These are phyloP conservation scores for Rhodotorula sp. DNA, from an alignment of 1,284 basidiomycete species.

Conservation along the genomic window DNA sequence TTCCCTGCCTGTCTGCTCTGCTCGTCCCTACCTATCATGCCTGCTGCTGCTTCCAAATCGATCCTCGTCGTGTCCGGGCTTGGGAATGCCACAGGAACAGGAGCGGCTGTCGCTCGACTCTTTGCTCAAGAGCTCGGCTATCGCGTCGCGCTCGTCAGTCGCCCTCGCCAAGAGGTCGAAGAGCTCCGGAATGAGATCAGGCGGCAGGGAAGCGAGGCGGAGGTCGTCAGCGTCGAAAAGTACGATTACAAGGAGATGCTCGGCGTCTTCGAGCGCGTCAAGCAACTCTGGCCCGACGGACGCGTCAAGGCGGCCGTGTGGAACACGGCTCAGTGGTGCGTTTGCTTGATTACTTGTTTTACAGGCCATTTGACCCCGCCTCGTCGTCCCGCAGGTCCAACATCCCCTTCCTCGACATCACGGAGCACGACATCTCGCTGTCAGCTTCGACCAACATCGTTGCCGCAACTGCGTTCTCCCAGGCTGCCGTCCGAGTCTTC, in stretches of 20 bases:
- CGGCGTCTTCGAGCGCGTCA: conserved; percentile 15
- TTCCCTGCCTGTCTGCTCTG: too few species aligned
- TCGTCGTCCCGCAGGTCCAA: conserved; percentile 13
- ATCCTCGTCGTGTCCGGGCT: conserved; percentile 35
- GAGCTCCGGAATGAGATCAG: conserved; percentile 24
- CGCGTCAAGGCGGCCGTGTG: conserved; percentile 30
- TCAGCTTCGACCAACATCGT: conserved; percentile 61
- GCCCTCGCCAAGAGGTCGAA: conserved; percentile 30
- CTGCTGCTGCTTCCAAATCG: neutral
- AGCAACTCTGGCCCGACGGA: conserved; percentile 22
- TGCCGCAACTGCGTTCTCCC: conserved; percentile 68
- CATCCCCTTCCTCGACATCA: conserved; percentile 40
- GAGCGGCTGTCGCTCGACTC: conserved; percentile 22
- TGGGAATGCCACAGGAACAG: conserved; percentile 30
- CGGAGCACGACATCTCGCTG: conserved; percentile 18
- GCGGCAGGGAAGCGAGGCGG: neutral
- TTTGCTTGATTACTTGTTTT: neutral
- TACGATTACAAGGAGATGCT: conserved; percentile 24
- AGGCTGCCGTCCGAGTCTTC: conserved; percentile 64
- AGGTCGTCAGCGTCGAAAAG: conserved; percentile 26
- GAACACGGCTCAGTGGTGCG: conserved; percentile 39
- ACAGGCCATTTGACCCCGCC: neutral
- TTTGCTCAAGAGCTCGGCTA: conserved; percentile 17
- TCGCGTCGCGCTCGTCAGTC: conserved; percentile 30
- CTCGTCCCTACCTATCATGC: neutral